A percentile compares a stretch with the other conserved stretches of the same genome.
These are phyloP conservation scores for Neospermospora avenae DNA, from an alignment of 2,329 filamentous ascomycete genomes.

Conservation along the genomic window DNA sequence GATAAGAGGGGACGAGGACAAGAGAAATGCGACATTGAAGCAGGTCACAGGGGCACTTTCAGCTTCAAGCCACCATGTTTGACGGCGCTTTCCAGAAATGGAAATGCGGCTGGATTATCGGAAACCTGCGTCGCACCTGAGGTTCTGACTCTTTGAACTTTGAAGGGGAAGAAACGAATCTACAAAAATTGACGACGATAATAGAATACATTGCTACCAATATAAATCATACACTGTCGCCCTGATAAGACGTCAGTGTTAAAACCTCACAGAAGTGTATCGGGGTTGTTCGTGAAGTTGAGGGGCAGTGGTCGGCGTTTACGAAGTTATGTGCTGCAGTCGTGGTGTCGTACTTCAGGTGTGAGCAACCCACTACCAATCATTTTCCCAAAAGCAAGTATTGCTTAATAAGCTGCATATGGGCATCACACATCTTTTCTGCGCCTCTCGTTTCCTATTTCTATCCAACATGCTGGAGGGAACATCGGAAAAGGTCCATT, in stretches of 20 bases:
- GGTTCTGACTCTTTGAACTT: background rate
- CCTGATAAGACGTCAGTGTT: background rate
- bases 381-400: background rate
- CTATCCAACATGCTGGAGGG: too few relatives aligned
- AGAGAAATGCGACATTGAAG: background rate
- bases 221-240: background rate
- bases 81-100: background rate
- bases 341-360: slow-evolving; percentile 2
- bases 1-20: background rate
- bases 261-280: background rate
- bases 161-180: background rate
- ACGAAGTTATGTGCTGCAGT: background rate
- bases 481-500: too few relatives aligned
- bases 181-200: background rate
- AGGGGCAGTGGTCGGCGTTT: background rate
- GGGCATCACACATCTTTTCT: background rate
- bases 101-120: slow-evolving; percentile 4
- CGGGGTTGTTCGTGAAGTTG: background rate
- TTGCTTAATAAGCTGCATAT: background rate
- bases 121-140: background rate
- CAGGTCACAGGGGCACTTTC: background rate
- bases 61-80: background rate
- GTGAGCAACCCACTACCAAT: background rate
- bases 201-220: background rate
- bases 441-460: background rate